phyloP scores from a whole-genome alignment of 805 yeast genomes.

The Candida easanensis region DNA sequence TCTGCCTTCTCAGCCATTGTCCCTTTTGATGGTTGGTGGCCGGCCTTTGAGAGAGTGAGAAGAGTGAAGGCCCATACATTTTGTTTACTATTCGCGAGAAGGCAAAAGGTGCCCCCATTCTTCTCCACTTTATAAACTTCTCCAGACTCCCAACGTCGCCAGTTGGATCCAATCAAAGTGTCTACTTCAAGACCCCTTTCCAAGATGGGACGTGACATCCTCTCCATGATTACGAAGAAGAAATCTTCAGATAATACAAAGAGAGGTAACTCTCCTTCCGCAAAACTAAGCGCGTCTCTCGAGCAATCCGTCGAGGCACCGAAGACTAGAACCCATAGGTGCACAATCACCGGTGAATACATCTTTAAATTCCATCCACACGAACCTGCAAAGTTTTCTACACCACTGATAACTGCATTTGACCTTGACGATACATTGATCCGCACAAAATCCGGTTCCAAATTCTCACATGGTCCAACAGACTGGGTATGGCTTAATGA shows the following conservation, averaged over 20 bases:
- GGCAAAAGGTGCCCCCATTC: background rate
- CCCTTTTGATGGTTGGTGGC: background rate
- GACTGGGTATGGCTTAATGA: conserved; percentile 76
- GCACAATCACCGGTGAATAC: conserved; percentile 37
- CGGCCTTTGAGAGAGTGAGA: background rate
- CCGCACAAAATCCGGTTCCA: conserved; percentile 57
- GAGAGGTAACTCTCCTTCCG: background rate
- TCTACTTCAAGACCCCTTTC: background rate
- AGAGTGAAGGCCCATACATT: background rate
- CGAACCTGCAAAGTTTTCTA: background rate
- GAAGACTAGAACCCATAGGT: conserved; percentile 27
- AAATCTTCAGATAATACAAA: background rate
- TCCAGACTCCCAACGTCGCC: too few relatives aligned
- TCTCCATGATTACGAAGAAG: conserved; percentile 16
- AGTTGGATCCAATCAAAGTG: background rate
- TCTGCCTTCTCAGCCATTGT: conserved; percentile 10
- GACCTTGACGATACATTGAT: conserved; percentile 85
- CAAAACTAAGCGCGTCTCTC: background rate
- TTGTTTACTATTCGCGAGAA: background rate
- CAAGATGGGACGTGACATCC: conserved; percentile 14
- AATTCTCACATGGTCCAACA: conserved; percentile 51
- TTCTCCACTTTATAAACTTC: background rate
- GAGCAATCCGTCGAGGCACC: background rate
- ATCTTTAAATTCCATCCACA: conserved; percentile 42
- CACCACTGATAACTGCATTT: conserved; percentile 55